Evolutionary conservation across 139 green algal genomes (phyloP).

Genomic region (Micromonas commoda): DNA sequence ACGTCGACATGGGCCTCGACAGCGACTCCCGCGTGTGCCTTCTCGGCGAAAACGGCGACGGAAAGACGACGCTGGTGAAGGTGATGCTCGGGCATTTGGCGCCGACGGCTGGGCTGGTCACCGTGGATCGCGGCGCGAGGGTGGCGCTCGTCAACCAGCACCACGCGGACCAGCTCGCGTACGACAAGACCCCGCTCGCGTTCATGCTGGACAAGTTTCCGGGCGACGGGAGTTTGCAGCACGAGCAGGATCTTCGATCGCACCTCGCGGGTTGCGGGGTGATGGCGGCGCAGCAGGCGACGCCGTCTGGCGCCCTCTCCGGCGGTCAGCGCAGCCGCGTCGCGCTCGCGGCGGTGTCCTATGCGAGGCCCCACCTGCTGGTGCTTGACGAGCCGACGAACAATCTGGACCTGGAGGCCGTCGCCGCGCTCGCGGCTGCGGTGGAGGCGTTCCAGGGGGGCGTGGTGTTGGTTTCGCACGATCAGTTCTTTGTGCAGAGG

Average conservation of each 20-base stretch:
- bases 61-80: conserved; percentile 38
- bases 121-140: conserved; percentile 13
- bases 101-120: conserved; percentile 17
- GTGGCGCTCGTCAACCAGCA: conserved; percentile 37
- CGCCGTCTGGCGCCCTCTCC: neutral
- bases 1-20: conserved; percentile 32
- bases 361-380: conserved; percentile 35
- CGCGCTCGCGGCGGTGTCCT: conserved; percentile 35
- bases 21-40: conserved; percentile 25
- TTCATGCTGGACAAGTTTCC: conserved; percentile 31
- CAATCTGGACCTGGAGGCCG: conserved; percentile 30
- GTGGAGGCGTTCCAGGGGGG: conserved; percentile 11
- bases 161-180: conserved; percentile 34
- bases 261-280: conserved; percentile 38
- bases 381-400: conserved; percentile 44
- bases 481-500: conserved; percentile 31
- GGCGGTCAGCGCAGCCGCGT: conserved; percentile 38
- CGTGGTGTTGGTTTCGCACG: conserved; percentile 27
- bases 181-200: conserved; percentile 27
- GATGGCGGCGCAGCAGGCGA: conserved; percentile 6
- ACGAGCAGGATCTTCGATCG: conserved; percentile 32
- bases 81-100: conserved; percentile 24
- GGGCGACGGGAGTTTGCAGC: conserved; percentile 23
- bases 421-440: conserved; percentile 19
- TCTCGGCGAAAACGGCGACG: conserved; percentile 34